Evolutionary conservation across 805 yeast species (phyloP), one percentile per base, ranked within the genome.

Genomic region (Saccharomycopsis schoenii): DNA sequence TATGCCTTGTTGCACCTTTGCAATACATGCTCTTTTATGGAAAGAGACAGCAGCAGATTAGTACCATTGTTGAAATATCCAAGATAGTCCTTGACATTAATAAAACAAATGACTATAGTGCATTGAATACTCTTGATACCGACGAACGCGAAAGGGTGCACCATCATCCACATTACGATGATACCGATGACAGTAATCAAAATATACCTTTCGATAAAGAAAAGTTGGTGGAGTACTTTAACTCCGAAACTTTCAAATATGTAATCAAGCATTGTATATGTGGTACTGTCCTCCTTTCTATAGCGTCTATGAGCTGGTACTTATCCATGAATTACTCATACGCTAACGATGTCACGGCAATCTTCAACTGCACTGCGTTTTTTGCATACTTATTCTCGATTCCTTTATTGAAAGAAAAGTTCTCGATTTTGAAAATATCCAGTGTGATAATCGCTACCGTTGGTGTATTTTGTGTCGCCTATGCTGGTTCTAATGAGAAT

Each of bases 361-460:
- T 89, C 63, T 90, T 89, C 74, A 89, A 90, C 74, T 89, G 94
- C 70, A 85, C 93, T 15, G 96, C 96, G 0, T 90, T 90, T 70
- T 86, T 92, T 3, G 96, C 96, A 0, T 85, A 90, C 68, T 81
- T 88, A 15, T 89, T 90, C 72, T 89, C 96, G 2, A 84, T 90
- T 34, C 88, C 91, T 0, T 71, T 90, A 21, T 75, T 90, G 58
- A 74, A 81, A 40, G 97, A 90, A 68, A 74, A 72, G 56, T 82
- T 89, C 67, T 80, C 85, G 2, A 76, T 82, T 76, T 68, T 81
- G 58, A 89, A 90, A 71, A 77, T 83, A 10, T 68, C 76, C 36
- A 82, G 91, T n/a, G 96, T 90, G 17, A 65, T 83, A 0, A 75
- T 85, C 47, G 94, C 96, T 9, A 74, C 89, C 6, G 60, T 77